Base-by-base conservation (phyloP, 2,329 filamentous ascomycete genomes). In the Coniochaeta prunicola region DNA sequence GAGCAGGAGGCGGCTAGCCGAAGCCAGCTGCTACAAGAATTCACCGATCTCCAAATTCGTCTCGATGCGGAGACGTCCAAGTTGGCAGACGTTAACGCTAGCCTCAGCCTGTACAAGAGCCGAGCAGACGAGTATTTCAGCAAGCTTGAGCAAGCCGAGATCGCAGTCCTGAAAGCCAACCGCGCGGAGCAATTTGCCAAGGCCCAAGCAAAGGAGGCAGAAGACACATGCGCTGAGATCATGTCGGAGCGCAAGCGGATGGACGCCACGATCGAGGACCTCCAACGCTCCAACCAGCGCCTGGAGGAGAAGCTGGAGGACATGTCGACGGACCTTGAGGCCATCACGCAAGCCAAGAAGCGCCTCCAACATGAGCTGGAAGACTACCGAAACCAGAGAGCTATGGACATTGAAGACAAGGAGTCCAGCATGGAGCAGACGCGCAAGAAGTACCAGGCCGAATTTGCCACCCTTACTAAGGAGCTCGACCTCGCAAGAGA, bases 341-440 rank as follows among this genome's bases (percentile, higher is more conserved):
- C 87, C 21, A 91, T 90, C 2, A 79, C 91, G 19, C 92, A 97
- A 75, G 86, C 91, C 21, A 96, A 96, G 81, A 96, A 92, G 76
- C 86, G 93, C 60, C 86, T 97, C 26, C 93, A 99, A 72, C 92
- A 97, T 69, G 93, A 99, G 76, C 87, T 99, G 2, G 93, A 97
- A 73, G 93, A 99, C 73, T 99, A 97, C 77, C 87, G 94, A 61
- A 96, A 88, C 70, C 92, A 97, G 73, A 86, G 93, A 53, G 92
- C 92, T 59, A 96, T 96, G 73, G 94, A 97, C 67, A 90, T 97
- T 59, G 94, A 97, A 73, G 93, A 99, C 74, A 97, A 94, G 73
- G 93, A 97, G 73, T 88, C 88, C 10, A 94, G 90, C 65, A 90
- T 97, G 84, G 94, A 99, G 75, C 93, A 97, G 74, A 97, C 93